These are phyloP conservation scores for Penicillium sclerotigenum DNA, from an alignment of 2,329 filamentous ascomycete genomes.

Conservation along the genomic window DNA sequence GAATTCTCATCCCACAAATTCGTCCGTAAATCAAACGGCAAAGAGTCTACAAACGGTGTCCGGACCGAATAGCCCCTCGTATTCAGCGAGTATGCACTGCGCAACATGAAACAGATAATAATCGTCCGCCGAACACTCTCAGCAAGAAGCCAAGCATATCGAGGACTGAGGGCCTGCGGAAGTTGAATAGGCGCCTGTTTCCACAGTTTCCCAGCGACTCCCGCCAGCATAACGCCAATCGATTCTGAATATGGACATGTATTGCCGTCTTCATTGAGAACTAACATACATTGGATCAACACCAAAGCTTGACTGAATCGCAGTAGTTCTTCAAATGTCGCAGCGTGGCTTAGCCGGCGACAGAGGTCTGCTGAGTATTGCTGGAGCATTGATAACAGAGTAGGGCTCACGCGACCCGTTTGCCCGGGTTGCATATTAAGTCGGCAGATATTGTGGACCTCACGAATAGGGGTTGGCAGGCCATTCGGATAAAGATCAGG, in stretches of 20 bases:
- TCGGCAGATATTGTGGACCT: not conserved
- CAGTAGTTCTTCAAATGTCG: not conserved
- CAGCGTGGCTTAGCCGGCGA: not conserved
- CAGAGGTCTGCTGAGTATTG: not conserved
- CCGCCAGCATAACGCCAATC: not conserved
- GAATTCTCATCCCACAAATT: not conserved
- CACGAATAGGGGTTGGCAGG: not conserved
- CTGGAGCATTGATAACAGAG: not conserved
- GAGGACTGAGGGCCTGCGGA: not conserved
- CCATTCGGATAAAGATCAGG: not conserved
- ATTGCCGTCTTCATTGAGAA: not conserved
- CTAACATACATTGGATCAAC: not conserved
- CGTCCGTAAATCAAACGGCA: not conserved
- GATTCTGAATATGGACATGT: not conserved
- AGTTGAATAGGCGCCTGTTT: not conserved
- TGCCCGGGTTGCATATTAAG: not conserved
- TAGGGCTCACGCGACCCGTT: not conserved
- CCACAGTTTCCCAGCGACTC: not conserved
- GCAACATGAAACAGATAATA: not conserved
- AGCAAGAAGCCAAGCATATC: not conserved
- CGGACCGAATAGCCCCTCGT: not conserved
- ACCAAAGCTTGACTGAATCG: not conserved
- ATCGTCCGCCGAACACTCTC: not conserved
- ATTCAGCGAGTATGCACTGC: not conserved
- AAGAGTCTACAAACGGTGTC: not conserved